phyloP scores from a whole-genome alignment of 768 basidiomycete species.

The Tylopilus rubrobrunneus region DNA sequence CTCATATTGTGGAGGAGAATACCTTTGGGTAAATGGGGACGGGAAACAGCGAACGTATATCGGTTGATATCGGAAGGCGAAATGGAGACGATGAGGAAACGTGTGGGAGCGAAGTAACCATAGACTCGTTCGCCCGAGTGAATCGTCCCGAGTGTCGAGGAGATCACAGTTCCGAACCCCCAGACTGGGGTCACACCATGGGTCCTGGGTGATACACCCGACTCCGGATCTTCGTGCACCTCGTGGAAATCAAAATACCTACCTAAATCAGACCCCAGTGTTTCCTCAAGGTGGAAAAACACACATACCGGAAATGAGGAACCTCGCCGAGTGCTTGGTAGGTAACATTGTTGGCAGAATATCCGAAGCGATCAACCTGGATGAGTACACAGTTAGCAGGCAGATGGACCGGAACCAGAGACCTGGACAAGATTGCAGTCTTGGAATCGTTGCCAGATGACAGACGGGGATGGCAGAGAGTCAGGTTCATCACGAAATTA shows the following conservation, averaged over 20 bases:
- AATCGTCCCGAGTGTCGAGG: conserved; percentile 48
- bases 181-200: conserved; percentile 70
- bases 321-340: conserved; percentile 55
- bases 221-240: conserved; percentile 36
- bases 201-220: conserved; percentile 39
- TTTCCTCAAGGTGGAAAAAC: neutral
- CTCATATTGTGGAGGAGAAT: neutral
- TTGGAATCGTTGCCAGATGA: conserved; percentile 33
- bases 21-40: conserved; percentile 63
- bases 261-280: conserved; percentile 19
- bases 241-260: conserved; percentile 71
- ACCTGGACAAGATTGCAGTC: conserved; percentile 27
- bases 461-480: conserved; percentile 38
- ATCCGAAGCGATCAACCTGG: conserved; percentile 63
- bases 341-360: conserved; percentile 68
- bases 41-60: conserved; percentile 52
- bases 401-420: conserved; percentile 13
- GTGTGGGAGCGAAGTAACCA: conserved; percentile 55
- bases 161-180: conserved; percentile 61
- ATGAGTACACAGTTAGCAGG: conserved; percentile 50
- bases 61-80: conserved; percentile 48
- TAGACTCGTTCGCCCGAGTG: conserved; percentile 56
- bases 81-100: conserved; percentile 54
- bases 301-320: conserved; percentile 36
- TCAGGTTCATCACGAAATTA: conserved; percentile 26